Evolutionary conservation across 306 rosid species (phyloP).

Genomic region (Vigna nakashimae): DNA sequence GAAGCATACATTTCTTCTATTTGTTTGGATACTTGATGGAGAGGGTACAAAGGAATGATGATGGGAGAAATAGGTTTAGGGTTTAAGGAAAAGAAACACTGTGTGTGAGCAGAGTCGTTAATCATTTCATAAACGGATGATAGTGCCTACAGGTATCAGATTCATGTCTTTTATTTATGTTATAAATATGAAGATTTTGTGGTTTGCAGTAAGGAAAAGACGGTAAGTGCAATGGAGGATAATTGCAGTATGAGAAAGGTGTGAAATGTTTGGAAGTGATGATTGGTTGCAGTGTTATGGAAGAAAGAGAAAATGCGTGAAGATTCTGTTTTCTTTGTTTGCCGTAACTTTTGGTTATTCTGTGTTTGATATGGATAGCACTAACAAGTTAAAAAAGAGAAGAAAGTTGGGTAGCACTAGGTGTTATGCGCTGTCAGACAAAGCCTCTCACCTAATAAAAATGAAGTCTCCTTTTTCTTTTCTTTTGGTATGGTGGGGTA

Average conservation of each 20-base stretch:
- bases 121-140: too few relatives aligned
- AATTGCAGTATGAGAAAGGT: neutral
- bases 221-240: neutral
- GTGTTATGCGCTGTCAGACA: conserved; percentile 63
- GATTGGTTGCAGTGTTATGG: neutral
- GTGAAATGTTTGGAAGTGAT: neutral
- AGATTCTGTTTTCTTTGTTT: conserved; percentile 55
- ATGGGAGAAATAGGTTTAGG: neutral
- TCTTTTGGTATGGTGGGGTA: neutral
- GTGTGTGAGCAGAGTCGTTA: too few relatives aligned
- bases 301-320: neutral
- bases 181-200: too few relatives aligned
- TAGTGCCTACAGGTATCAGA: too few relatives aligned
- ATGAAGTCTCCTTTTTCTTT: conserved; percentile 28
- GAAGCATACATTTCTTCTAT: neutral
- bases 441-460: conserved; percentile 53
- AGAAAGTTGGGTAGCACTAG: conserved; percentile 66
- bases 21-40: conserved; percentile 1
- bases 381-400: conserved; percentile 54
- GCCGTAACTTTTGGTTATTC: conserved; percentile 42
- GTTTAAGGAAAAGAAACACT: neutral
- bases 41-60: neutral
- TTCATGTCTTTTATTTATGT: too few relatives aligned
- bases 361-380: conserved; percentile 54
- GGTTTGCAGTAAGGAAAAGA: too few relatives aligned